phyloP scores from a whole-genome alignment of 202 grass and related monocot species.

The Sporobolus alterniflorus region DNA sequence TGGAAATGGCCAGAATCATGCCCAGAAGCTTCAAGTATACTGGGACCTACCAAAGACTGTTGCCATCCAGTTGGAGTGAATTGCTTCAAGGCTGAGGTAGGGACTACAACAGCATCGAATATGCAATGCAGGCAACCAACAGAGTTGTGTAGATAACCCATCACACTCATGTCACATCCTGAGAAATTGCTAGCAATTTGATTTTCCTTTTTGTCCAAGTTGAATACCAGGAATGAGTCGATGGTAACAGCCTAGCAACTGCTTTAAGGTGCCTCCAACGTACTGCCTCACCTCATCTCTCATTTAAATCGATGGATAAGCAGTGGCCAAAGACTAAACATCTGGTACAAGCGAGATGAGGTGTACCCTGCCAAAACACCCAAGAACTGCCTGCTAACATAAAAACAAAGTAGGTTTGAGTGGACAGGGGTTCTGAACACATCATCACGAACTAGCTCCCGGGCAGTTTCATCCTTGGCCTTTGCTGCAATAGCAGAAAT shows the following conservation, averaged over 20 bases:
- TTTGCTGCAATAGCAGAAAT: constrained; percentile 35
- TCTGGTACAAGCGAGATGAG: constrained; percentile 83
- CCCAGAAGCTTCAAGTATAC: constrained; percentile 62
- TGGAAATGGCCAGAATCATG: constrained; percentile 61
- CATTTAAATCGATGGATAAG: no score
- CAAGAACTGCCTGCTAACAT: constrained; percentile 92
- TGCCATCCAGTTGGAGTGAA: constrained; percentile 80
- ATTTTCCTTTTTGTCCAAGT: no score
- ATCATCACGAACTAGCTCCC: constrained; percentile 91
- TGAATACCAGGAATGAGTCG: no score
- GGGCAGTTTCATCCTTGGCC: constrained; percentile 93
- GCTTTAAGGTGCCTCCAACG: no score
- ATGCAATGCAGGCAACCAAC: no score
- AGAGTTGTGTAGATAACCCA: no score
- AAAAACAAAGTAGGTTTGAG: constrained; percentile 84
- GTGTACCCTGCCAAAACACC: constrained; percentile 86
- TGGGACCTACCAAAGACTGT: constrained; percentile 83
- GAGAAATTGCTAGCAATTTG: no score
- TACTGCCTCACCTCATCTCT: no score
- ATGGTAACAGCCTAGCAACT: no score
- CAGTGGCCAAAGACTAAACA: no score
- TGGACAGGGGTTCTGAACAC: constrained; percentile 85
- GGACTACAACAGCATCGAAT: constrained; percentile 54
- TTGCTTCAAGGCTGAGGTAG: constrained; percentile 65
- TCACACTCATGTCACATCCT: no score